These are phyloP conservation scores for Cryphonectria naterciae DNA, from an alignment of 2,329 filamentous ascomycete genomes.

Conservation along the genomic window DNA sequence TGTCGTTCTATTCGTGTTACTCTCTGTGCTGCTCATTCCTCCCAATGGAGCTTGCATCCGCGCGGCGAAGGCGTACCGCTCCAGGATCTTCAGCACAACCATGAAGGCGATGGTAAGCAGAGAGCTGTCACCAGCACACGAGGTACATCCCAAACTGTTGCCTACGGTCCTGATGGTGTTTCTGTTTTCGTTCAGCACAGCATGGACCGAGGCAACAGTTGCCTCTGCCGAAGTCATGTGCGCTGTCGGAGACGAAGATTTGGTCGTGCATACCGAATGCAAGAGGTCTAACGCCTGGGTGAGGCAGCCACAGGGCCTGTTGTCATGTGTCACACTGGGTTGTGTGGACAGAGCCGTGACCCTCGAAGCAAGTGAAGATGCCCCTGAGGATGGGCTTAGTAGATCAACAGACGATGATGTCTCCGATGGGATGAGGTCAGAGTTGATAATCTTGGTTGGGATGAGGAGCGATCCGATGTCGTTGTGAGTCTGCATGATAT, in stretches of 20 bases:
- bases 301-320: background rate
- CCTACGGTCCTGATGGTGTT: background rate
- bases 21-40: background rate
- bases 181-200: constrained; percentile 4
- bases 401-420: background rate
- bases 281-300: constrained; percentile 1
- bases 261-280: background rate
- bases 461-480: constrained; percentile 3
- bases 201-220: background rate
- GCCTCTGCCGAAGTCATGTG: background rate
- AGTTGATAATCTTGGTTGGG: background rate
- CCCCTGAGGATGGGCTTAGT: constrained; percentile 1
- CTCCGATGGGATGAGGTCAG: background rate
- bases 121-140: constrained; percentile 37
- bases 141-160: constrained; percentile 37
- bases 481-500: background rate
- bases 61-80: constrained; percentile 33
- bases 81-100: constrained; percentile 40
- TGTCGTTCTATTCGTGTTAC: background rate
- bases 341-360: background rate
- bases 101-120: constrained; percentile 38
- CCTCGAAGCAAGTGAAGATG: background rate
- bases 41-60: background rate
- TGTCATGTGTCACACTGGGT: background rate
- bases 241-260: background rate